Evolutionary conservation across 208 protist species (phyloP).

Genomic region (Leptomonas seymouri): DNA sequence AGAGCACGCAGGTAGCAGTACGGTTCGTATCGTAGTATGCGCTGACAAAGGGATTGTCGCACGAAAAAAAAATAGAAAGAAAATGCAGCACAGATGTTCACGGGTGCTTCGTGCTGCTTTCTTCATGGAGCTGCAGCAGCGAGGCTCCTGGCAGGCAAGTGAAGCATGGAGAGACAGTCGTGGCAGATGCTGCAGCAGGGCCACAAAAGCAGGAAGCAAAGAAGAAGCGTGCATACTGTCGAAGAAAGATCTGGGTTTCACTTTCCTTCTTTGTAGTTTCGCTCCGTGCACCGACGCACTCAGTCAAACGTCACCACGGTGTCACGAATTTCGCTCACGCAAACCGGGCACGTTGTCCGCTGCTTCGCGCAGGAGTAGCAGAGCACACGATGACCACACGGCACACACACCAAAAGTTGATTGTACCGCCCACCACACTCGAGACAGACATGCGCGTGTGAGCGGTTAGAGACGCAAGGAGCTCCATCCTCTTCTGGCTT

Average conservation of each 20-base stretch:
- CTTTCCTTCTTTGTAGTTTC: too few species aligned
- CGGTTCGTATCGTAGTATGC: too few species aligned
- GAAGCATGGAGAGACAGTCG: constrained; percentile 1
- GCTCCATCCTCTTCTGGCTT: neutral
- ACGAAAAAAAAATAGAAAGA: too few species aligned
- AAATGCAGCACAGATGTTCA: too few species aligned
- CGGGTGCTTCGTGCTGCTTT: too few species aligned
- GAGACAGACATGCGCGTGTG: constrained; percentile 31
- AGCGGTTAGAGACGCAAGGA: neutral
- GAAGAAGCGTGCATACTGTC: neutral
- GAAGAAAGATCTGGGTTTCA: too few species aligned
- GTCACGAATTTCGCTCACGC: constrained; percentile 47
- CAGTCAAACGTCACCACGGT: constrained; percentile 42
- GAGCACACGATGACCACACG: constrained; percentile 85
- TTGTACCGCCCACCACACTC: constrained; percentile 41
- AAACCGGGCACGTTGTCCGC: constrained; percentile 80
- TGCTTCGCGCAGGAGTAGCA: constrained; percentile 62
- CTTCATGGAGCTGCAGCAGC: too few species aligned
- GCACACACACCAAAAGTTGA: constrained; percentile 61
- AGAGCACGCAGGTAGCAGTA: too few species aligned
- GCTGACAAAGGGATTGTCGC: too few species aligned
- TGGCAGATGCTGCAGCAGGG: too few species aligned
- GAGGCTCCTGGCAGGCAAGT: neutral
- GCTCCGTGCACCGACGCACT: neutral
- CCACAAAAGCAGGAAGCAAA: neutral